Percentiles rank a stretch among this genome's conserved stretches.
Conservation (phyloP, 768 basidiomycete species). For the Auricularia sp. region DNA sequence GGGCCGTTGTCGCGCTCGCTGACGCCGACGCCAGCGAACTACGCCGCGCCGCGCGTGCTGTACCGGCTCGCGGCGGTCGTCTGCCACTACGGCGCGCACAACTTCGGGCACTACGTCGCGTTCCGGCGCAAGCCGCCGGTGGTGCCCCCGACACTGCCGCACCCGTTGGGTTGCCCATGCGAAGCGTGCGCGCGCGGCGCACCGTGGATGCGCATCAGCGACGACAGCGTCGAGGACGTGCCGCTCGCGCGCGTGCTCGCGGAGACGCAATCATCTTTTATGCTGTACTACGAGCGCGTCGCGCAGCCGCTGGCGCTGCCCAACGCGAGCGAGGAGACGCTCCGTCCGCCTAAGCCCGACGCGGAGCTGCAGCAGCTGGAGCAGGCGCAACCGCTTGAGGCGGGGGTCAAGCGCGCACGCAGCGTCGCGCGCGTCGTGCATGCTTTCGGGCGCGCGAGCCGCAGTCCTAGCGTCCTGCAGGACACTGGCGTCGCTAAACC, state of each 20-base stretch:
- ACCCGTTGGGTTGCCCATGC: conserved; percentile 38
- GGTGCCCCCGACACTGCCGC: conserved; percentile 20
- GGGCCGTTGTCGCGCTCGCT: conserved; percentile 36
- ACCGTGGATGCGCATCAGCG: conserved; percentile 77
- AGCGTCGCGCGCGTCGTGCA: conserved; percentile 1
- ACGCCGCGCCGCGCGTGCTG: conserved; percentile 48
- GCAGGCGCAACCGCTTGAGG: background rate
- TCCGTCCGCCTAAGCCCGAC: background rate
- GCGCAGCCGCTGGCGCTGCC: conserved; percentile 23
- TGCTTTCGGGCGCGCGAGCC: background rate
- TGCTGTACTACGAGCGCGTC: conserved; percentile 89
- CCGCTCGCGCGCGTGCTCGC: conserved; percentile 63
- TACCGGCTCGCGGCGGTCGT: conserved; percentile 83
- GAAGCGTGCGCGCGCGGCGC: conserved; percentile 27
- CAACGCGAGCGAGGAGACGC: background rate
- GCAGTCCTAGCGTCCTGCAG: background rate
- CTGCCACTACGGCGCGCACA: conserved; percentile 87
- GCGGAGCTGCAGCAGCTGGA: background rate
- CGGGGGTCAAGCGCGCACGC: background rate
- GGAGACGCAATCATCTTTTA: conserved; percentile 67
- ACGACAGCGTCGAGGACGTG: conserved; percentile 68
- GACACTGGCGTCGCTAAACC: too few species aligned
- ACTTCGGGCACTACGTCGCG: conserved; percentile 91
- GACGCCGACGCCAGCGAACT: conserved; percentile 47
- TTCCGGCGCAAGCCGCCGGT: conserved; percentile 70